Percentiles rank a stretch among this genome's conserved stretches.
Evolutionary conservation across 257 asterid genomes (phyloP).

Genomic region (Gentiana dahurica): DNA sequence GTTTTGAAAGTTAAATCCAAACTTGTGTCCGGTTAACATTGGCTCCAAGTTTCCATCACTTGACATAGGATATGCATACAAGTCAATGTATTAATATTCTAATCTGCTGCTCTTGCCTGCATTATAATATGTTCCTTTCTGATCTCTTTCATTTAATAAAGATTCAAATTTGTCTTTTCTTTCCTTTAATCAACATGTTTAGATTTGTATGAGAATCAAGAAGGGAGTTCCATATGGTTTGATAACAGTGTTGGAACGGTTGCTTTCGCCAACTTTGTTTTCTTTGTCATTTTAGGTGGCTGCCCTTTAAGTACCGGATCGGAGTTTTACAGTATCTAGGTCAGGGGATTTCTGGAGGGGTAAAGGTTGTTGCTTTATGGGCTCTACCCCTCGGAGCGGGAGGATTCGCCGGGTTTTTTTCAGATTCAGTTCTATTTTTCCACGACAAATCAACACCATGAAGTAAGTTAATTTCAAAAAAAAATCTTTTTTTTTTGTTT

Average conservation of each 20-base stretch:
- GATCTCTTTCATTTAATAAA: too few relatives aligned
- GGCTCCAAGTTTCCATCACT: too few relatives aligned
- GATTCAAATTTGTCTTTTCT: too few relatives aligned
- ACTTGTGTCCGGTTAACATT: too few relatives aligned
- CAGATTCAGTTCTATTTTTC: slow-evolving; percentile 31
- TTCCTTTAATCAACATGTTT: too few relatives aligned
- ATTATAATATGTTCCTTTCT: too few relatives aligned
- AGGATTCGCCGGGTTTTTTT: slow-evolving; percentile 20
- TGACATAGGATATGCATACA: too few relatives aligned
- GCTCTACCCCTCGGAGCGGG: slow-evolving; percentile 22
- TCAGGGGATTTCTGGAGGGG: neutral
- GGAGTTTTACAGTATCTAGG: slow-evolving; percentile 3
- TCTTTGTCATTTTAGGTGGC: neutral
- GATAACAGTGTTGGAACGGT: neutral
- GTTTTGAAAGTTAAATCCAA: too few relatives aligned
- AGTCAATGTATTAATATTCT: too few relatives aligned
- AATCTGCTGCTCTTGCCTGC: too few relatives aligned
- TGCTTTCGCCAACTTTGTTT: neutral
- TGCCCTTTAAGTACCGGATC: slow-evolving; percentile 11
- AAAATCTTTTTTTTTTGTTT: neutral
- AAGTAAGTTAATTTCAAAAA: slow-evolving; percentile 26
- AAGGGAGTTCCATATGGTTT: neutral
- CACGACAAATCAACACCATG: slow-evolving; percentile 31
- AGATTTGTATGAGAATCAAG: neutral
- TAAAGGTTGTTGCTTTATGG: slow-evolving; percentile 17